phyloP scores from a whole-genome alignment of 169 alveolate species.

The Amoebophrya sp. region DNA sequence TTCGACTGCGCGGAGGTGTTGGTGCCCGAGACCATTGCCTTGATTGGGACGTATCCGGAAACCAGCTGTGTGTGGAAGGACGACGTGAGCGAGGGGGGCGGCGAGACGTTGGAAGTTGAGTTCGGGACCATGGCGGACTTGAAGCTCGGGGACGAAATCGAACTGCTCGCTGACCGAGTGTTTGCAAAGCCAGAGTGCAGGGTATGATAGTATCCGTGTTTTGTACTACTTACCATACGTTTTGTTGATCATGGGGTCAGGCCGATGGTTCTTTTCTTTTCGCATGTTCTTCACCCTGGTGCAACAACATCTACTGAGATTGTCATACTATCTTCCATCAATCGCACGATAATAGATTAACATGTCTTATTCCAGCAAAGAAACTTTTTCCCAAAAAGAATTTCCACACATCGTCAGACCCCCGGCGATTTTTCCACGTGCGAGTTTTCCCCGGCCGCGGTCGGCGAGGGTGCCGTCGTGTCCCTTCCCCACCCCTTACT shows the following conservation, averaged over 20 bases:
- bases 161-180: not conserved
- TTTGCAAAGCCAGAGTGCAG: not conserved
- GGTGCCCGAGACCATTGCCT: not conserved
- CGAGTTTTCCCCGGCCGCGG: slow-evolving; percentile 15
- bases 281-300: too few species aligned
- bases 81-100: not conserved
- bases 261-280: too few species aligned
- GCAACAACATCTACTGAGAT: too few species aligned
- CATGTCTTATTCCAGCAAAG: too few species aligned
- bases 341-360: too few species aligned
- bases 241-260: too few species aligned
- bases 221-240: too few species aligned
- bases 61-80: slow-evolving; percentile 17
- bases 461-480: slow-evolving; percentile 23
- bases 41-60: not conserved
- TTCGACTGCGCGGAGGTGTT: slow-evolving; percentile 22
- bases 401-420: too few species aligned
- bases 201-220: too few species aligned
- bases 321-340: too few species aligned
- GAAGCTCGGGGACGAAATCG: slow-evolving; percentile 3
- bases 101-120: slow-evolving; percentile 8
- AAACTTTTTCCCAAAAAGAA: too few species aligned
- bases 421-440: not conserved
- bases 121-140: not conserved
- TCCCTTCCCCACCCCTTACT: not conserved